Percentiles rank a stretch among this genome's conserved stretches.
Evolutionary conservation across 2,329 filamentous ascomycete genomes (phyloP).

Genomic region (Botrytis squamosa): DNA sequence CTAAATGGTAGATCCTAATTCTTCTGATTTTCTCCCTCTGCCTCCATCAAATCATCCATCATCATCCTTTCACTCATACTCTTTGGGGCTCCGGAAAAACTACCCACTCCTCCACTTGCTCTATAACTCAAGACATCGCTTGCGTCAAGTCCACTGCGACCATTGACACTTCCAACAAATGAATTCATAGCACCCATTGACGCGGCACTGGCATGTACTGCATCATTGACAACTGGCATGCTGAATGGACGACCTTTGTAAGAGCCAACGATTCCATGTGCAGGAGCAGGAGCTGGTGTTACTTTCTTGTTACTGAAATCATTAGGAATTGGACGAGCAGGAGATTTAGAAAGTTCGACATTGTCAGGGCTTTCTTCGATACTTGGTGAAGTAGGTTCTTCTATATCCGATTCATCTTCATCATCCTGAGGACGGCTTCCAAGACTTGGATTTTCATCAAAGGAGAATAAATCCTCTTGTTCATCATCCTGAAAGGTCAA

Average conservation of each 20-base stretch:
- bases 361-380: conserved; percentile 15
- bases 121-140: conserved; percentile 33
- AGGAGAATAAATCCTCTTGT: conserved; percentile 34
- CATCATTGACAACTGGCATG: conserved; percentile 52
- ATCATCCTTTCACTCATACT: conserved; percentile 38
- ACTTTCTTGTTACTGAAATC: conserved; percentile 6
- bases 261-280: conserved; percentile 45
- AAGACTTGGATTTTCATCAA: conserved; percentile 30
- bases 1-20: neutral
- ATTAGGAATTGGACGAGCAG: conserved; percentile 6
- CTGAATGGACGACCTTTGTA: conserved; percentile 53
- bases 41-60: conserved; percentile 36
- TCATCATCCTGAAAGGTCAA: conserved; percentile 29
- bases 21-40: conserved; percentile 20
- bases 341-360: conserved; percentile 22
- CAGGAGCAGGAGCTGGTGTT: neutral
- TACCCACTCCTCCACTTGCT: conserved; percentile 29
- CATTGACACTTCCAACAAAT: conserved; percentile 52
- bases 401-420: conserved; percentile 19
- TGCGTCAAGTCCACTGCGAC: conserved; percentile 35
- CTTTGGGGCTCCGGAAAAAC: conserved; percentile 31
- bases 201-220: conserved; percentile 49
- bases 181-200: conserved; percentile 50
- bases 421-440: conserved; percentile 22
- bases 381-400: conserved; percentile 9